Conservation (phyloP, 306 rosid genomes). For the Vigna reflexopilosa region DNA sequence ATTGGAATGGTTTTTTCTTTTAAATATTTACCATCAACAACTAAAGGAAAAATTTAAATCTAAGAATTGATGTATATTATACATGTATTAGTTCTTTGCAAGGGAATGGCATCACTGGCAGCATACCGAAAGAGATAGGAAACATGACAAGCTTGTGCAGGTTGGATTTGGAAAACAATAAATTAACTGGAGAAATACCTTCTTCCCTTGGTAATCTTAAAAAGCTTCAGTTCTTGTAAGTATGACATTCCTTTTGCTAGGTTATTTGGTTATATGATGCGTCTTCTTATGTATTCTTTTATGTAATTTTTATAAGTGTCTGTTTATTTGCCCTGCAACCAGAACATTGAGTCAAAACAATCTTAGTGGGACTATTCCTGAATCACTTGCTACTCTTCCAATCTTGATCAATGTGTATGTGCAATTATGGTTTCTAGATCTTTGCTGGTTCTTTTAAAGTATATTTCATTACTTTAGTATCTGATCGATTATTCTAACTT, state of each 20-base stretch:
- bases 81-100: conserved; percentile 69
- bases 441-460: conserved; percentile 1
- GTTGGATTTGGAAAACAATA: conserved; percentile 84
- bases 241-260: conserved; percentile 39
- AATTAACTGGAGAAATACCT: conserved; percentile 84
- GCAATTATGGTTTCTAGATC: conserved; percentile 45
- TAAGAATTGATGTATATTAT: conserved; percentile 33
- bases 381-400: conserved; percentile 70
- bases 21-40: conserved; percentile 28
- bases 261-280: conserved; percentile 28
- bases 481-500: conserved; percentile 50
- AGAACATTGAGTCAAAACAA: conserved; percentile 87
- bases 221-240: conserved; percentile 90
- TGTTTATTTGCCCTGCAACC: conserved; percentile 47
- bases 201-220: conserved; percentile 78
- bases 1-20: conserved; percentile 5
- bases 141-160: conserved; percentile 69
- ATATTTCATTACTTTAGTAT: conserved; percentile 38
- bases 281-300: conserved; percentile 10
- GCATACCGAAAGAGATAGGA: conserved; percentile 82
- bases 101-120: conserved; percentile 84
- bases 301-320: conserved; percentile 40
- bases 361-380: conserved; percentile 83
- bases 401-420: conserved; percentile 78
- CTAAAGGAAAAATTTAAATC: neutral